These are phyloP conservation scores for Ramularia endophylla DNA, from an alignment of 2,329 filamentous ascomycete genomes.

Conservation along the genomic window DNA sequence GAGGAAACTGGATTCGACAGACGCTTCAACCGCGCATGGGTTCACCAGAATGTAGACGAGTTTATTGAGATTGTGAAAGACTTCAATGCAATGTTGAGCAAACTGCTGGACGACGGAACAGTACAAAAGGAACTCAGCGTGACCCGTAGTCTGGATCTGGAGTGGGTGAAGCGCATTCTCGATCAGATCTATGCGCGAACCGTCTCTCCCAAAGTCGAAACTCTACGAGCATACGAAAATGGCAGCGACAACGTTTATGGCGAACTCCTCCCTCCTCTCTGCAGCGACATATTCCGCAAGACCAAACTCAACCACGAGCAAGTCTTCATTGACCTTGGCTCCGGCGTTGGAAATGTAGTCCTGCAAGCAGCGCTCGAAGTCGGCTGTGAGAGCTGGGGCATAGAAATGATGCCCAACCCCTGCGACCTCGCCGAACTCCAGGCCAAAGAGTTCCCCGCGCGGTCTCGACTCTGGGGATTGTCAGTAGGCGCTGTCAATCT, in stretches of 20 bases:
- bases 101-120: conserved; percentile 62
- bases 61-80: conserved; percentile 68
- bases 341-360: conserved; percentile 92
- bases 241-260: conserved; percentile 93
- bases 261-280: conserved; percentile 79
- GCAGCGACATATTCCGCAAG: conserved; percentile 73
- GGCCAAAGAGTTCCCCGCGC: conserved; percentile 73
- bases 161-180: conserved; percentile 59
- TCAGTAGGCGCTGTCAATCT: conserved; percentile 72
- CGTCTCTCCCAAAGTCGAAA: conserved; percentile 81
- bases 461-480: conserved; percentile 85
- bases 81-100: conserved; percentile 68
- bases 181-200: conserved; percentile 84
- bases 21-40: conserved; percentile 67
- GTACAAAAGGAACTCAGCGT: conserved; percentile 66
- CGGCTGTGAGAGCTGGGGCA: conserved; percentile 92
- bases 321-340: conserved; percentile 90
- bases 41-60: conserved; percentile 56
- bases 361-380: conserved; percentile 89
- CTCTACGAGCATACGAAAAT: conserved; percentile 77
- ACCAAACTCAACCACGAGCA: conserved; percentile 73
- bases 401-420: conserved; percentile 91
- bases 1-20: conserved; percentile 69
- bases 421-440: conserved; percentile 77
- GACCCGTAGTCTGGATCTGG: conserved; percentile 67